These are phyloP conservation scores for Xylaria sp. DNA, from an alignment of 2,329 filamentous ascomycete genomes.

Conservation along the genomic window DNA sequence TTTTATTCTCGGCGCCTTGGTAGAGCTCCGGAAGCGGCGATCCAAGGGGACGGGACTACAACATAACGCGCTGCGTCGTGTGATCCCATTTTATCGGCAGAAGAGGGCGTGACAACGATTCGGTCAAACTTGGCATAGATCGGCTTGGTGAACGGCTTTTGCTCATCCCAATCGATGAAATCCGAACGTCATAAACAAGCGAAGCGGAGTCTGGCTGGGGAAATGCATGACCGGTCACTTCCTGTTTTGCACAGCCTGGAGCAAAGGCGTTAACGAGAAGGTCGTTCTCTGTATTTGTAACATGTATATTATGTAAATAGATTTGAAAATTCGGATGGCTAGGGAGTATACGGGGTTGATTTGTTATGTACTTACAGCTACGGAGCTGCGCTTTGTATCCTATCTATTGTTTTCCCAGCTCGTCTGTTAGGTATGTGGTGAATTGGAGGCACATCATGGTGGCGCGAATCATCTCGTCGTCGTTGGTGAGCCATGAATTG, in stretches of 20 bases:
- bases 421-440: neutral
- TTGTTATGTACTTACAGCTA: slow-evolving; percentile 27
- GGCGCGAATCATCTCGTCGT: neutral
- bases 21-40: slow-evolving; percentile 33
- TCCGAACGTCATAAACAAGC: slow-evolving; percentile 33
- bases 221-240: neutral
- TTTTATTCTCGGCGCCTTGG: slow-evolving; percentile 62
- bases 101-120: slow-evolving; percentile 12
- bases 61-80: slow-evolving; percentile 13
- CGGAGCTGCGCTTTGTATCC: slow-evolving; percentile 17
- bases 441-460: neutral
- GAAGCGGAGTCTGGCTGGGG: neutral
- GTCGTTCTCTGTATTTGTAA: slow-evolving; percentile 10
- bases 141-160: slow-evolving; percentile 37
- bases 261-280: neutral
- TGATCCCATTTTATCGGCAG: slow-evolving; percentile 35
- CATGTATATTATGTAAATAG: slow-evolving; percentile 20
- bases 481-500: neutral
- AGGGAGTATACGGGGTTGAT: neutral
- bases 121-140: slow-evolving; percentile 17
- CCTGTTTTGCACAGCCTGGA: slow-evolving; percentile 8
- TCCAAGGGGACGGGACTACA: neutral
- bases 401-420: slow-evolving; percentile 10
- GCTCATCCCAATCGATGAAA: slow-evolving; percentile 42
- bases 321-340: neutral